These are phyloP conservation scores for Tetratostichococcus sp. DNA, from an alignment of 139 green algal genomes.

Conservation along the genomic window DNA sequence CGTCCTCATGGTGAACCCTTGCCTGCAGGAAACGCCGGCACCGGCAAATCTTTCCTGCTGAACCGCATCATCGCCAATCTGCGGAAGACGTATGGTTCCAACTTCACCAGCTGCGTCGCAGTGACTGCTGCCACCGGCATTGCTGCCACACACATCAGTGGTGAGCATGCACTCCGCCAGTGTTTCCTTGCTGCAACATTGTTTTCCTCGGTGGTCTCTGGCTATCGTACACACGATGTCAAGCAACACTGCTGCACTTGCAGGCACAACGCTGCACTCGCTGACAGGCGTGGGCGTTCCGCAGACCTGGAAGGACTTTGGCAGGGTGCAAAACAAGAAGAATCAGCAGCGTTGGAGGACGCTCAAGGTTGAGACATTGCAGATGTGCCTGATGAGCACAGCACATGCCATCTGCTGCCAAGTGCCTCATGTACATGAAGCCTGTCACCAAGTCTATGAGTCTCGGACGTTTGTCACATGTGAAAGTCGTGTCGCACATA, in stretches of 20 bases:
- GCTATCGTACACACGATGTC: too few relatives aligned
- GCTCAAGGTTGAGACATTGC: constrained; percentile 8
- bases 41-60: constrained; percentile 63
- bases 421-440: background rate
- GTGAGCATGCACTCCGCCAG: constrained; percentile 2
- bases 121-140: constrained; percentile 58
- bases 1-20: too few relatives aligned
- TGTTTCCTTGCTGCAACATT: too few relatives aligned
- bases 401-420: too few relatives aligned
- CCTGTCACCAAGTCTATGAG: too few relatives aligned
- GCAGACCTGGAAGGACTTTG: constrained; percentile 39
- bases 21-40: background rate
- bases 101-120: constrained; percentile 40
- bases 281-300: constrained; percentile 36
- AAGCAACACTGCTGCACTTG: too few relatives aligned
- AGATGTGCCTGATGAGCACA: too few relatives aligned
- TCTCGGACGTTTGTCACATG: too few relatives aligned
- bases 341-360: constrained; percentile 17
- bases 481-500: too few relatives aligned
- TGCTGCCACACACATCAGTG: constrained; percentile 64
- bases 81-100: constrained; percentile 19
- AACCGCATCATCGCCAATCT: constrained; percentile 40
- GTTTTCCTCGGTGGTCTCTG: too few relatives aligned
- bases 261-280: constrained; percentile 60
- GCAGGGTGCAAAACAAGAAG: constrained; percentile 35